Evolutionary conservation across 805 yeast genomes (phyloP), one percentile per base, ranked within the genome.

Genomic region (Cyberlindnera xylosilytica): DNA sequence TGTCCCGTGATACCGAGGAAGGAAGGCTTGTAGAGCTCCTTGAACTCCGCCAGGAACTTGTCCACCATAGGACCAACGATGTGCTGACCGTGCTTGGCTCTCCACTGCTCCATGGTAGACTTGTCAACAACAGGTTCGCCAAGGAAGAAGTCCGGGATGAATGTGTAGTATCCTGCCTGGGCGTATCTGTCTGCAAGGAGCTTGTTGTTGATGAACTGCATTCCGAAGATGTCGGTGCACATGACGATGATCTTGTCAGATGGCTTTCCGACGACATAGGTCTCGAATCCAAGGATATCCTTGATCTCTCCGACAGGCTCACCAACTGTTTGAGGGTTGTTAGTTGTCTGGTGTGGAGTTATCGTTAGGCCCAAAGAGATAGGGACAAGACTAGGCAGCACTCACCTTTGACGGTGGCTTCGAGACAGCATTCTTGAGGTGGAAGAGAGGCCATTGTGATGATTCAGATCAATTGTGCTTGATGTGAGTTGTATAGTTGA

Each of bases 141-240:
- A 20, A 74, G 61, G 53, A 87, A 72, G 44, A 86, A 69, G 62
- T 88, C 96, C 12, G 95, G 95, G 24, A 82, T 64, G 38, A 81
- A 67, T 1, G 83, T 90, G 32, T 72, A 74, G 65, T 72, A 86
- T 16, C 87, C 87, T 6, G 59, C 60, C 35, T 62, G 61, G 35
- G 90, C 84, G 46, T 84, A 75, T 38, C 68, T 64, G 57, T 83
- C 89, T 13, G 88, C 89, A 48, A 79, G 60, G 53, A 88, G 68
- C 54, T 72, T 62, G 34, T 64, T 63, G 61, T 88, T 87, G 57
- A 65, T 66, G 55, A 69, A 71, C 36, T 66, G 65, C 57, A 73
- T 63, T 26, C 97, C 96, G 47, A 61, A 77, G 36, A 87, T 67
- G 57, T 89, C 96, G 33, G 91, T 72, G 33, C 80, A 48, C 33